Evolutionary conservation across 1,139 yeast genomes (phyloP).

Genomic region (Candida sp.): DNA sequence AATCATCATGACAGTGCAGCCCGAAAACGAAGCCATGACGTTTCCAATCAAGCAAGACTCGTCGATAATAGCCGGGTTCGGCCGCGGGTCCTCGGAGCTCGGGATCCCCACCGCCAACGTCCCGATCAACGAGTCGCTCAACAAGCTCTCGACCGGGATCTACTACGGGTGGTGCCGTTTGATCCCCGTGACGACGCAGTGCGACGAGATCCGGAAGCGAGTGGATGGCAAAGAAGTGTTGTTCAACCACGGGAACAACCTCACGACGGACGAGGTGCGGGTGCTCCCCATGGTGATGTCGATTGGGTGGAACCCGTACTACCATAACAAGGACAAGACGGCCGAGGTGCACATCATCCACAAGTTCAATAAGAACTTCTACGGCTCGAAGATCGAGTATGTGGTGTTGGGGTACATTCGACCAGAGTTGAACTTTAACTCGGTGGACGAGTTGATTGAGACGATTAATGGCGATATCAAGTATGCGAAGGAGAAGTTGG

Average conservation of each 20-base stretch:
- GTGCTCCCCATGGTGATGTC: constrained; percentile 92
- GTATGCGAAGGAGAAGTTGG: constrained; percentile 60
- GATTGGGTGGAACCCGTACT: constrained; percentile 96
- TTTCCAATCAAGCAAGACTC: constrained; percentile 67
- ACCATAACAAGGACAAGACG: constrained; percentile 74
- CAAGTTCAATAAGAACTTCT: constrained; percentile 68
- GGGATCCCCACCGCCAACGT: constrained; percentile 98
- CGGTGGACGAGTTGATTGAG: constrained; percentile 82
- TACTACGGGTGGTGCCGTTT: constrained; percentile 85
- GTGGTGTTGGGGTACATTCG: constrained; percentile 86
- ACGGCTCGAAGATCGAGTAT: constrained; percentile 78
- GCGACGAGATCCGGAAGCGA: constrained; percentile 17
- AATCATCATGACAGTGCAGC: constrained; percentile 1
- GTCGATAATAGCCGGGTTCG: constrained; percentile 83
- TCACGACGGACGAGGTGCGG: constrained; percentile 43
- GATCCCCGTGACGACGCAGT: constrained; percentile 17
- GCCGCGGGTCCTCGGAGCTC: constrained; percentile 91
- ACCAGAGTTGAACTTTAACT: constrained; percentile 88
- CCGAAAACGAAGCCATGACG: constrained; percentile 35
- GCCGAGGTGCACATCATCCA: constrained; percentile 91
- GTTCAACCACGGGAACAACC: constrained; percentile 64
- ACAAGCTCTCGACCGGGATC: constrained; percentile 74
- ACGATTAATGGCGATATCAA: constrained; percentile 85
- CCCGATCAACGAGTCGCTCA: constrained; percentile 58
- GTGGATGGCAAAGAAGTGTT: constrained; percentile 50